Evolutionary conservation across 805 yeast species (phyloP).

Genomic region (Sungouiella blattae): DNA sequence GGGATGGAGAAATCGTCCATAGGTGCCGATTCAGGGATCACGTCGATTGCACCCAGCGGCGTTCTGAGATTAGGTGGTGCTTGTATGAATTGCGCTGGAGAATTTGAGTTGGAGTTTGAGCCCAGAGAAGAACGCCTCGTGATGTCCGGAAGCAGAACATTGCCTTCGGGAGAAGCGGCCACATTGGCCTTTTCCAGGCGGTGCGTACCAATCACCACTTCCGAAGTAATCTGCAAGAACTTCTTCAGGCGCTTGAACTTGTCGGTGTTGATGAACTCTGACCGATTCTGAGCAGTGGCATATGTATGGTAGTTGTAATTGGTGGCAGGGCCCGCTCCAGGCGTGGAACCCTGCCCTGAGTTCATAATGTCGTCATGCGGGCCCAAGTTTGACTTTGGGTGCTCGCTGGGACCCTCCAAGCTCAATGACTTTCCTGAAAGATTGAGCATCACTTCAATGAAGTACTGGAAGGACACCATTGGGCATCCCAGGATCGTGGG

Average conservation of each 20-base stretch:
- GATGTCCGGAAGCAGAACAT: neutral
- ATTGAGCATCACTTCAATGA: slow-evolving; percentile 79
- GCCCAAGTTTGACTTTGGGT: slow-evolving; percentile 10
- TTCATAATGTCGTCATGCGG: slow-evolving; percentile 8
- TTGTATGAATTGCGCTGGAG: neutral
- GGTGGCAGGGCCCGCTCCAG: slow-evolving; percentile 2
- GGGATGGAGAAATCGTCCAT: slow-evolving; percentile 25
- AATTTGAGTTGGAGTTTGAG: neutral
- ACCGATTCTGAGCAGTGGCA: slow-evolving; percentile 24
- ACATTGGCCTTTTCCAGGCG: slow-evolving; percentile 32
- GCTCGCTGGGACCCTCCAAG: slow-evolving; percentile 20
- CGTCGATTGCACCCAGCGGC: neutral
- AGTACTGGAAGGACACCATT: slow-evolving; percentile 77
- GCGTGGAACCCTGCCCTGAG: too few relatives aligned
- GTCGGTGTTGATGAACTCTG: slow-evolving; percentile 71
- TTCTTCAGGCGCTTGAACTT: slow-evolving; percentile 69
- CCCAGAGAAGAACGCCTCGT: neutral
- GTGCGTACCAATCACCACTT: slow-evolving; percentile 77
- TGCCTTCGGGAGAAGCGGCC: neutral
- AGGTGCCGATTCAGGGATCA: slow-evolving; percentile 5
- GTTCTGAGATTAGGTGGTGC: neutral
- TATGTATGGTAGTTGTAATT: slow-evolving; percentile 21
- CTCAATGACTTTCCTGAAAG: slow-evolving; percentile 56
- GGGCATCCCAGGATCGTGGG: slow-evolving; percentile 76
- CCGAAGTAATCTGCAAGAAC: slow-evolving; percentile 77